Conservation (phyloP, 495 filamentous ascomycete genomes). For the Talaromyces proteolyticus region DNA sequence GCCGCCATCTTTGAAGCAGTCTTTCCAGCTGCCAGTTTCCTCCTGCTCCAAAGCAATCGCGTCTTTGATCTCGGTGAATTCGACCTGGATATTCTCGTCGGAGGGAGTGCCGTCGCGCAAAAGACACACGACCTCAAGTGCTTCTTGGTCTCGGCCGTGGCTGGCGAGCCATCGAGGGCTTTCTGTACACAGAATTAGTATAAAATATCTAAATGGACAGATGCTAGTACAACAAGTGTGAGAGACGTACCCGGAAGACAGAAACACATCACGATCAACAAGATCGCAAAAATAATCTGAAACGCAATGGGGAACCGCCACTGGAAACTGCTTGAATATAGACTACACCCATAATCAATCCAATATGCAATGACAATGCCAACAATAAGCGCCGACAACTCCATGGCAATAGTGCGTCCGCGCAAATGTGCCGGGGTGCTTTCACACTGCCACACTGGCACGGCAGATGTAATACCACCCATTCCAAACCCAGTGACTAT, state of each 20-base stretch:
- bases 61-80: constrained; percentile 25
- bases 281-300: constrained; percentile 52
- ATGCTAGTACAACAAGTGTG: constrained; percentile 29
- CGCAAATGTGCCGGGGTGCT: constrained; percentile 67
- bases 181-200: constrained; percentile 12
- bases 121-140: constrained; percentile 44
- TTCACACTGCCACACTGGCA: constrained; percentile 77
- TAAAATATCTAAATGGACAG: neutral
- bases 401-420: constrained; percentile 70
- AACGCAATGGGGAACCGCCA: constrained; percentile 56
- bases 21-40: constrained; percentile 5
- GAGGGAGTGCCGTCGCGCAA: constrained; percentile 17
- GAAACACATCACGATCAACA: constrained; percentile 48
- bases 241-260: constrained; percentile 63
- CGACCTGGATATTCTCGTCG: constrained; percentile 11
- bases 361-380: constrained; percentile 64
- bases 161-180: constrained; percentile 50
- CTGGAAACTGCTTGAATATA: constrained; percentile 37
- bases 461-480: constrained; percentile 59
- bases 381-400: constrained; percentile 67
- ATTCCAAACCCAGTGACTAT: constrained; percentile 64
- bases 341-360: constrained; percentile 48
- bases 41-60: constrained; percentile 16
- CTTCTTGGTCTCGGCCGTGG: constrained; percentile 45
- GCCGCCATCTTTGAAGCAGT: constrained; percentile 6